A percentile compares a stretch with the other conserved stretches of the same genome.
Conservation (phyloP, 2,329 filamentous ascomycete species). For the Knufia petricola region DNA sequence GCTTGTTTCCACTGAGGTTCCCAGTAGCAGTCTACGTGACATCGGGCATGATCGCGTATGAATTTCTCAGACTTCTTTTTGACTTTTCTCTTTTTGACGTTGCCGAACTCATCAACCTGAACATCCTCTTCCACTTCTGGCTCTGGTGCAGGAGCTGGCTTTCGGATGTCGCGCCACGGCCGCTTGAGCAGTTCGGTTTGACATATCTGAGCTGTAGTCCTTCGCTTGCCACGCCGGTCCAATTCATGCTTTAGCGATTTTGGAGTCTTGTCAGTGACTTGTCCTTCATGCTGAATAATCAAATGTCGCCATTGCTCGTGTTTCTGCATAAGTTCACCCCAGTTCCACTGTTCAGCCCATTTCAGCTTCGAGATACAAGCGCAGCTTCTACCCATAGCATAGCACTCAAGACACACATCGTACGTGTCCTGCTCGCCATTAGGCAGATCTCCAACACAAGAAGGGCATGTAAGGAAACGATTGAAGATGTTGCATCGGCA, state of each 20-base stretch:
- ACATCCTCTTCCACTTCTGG: conserved; percentile 32
- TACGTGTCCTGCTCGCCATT: conserved; percentile 74
- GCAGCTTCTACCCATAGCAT: conserved; percentile 92
- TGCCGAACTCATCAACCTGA: conserved; percentile 52
- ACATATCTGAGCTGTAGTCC: conserved; percentile 83
- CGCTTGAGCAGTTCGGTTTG: conserved; percentile 73
- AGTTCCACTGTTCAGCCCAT: conserved; percentile 91
- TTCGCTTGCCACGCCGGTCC: conserved; percentile 53
- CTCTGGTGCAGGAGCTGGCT: conserved; percentile 35
- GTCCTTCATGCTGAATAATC: conserved; percentile 64
- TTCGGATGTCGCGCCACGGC: conserved; percentile 73
- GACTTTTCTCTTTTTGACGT: conserved; percentile 56
- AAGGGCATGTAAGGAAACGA: conserved; percentile 82
- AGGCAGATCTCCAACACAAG: conserved; percentile 60
- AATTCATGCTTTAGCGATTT: conserved; percentile 61
- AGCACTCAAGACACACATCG: conserved; percentile 97
- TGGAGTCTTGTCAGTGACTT: conserved; percentile 57
- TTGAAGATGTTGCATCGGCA: conserved; percentile 97
- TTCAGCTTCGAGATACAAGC: conserved; percentile 72
- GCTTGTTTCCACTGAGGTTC: conserved; percentile 81
- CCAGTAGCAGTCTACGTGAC: conserved; percentile 73
- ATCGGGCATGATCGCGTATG: conserved; percentile 46
- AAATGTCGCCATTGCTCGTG: conserved; percentile 77
- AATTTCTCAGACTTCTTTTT: conserved; percentile 39
- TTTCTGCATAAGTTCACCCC: conserved; percentile 64